phyloP scores from a whole-genome alignment of 2,329 filamentous ascomycete species.

The Stylonectria norvegica region DNA sequence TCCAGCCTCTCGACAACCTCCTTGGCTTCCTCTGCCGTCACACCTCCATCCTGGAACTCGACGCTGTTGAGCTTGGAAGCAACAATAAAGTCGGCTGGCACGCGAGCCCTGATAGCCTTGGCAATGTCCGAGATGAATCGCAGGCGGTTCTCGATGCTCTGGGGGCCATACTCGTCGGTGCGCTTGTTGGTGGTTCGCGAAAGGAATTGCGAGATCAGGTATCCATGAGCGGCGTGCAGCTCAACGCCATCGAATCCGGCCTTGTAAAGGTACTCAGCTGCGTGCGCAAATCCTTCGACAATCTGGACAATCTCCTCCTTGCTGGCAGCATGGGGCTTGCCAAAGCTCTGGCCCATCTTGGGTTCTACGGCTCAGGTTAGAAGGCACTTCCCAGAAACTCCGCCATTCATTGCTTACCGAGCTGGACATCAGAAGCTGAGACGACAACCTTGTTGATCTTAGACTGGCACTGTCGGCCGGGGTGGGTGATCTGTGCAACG shows the following conservation, averaged over 20 bases:
- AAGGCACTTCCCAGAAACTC: conserved; percentile 14
- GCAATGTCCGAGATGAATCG: conserved; percentile 44
- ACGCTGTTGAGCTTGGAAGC: conserved; percentile 56
- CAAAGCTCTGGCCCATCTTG: conserved; percentile 28
- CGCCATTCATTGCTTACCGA: conserved; percentile 13
- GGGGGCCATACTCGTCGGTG: conserved; percentile 48
- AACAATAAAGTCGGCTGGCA: conserved; percentile 39
- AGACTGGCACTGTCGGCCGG: conserved; percentile 50
- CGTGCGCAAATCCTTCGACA: conserved; percentile 56
- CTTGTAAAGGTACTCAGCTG: conserved; percentile 56
- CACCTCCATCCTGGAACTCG: conserved; percentile 52
- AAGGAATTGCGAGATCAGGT: conserved; percentile 51
- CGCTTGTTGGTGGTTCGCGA: conserved; percentile 47
- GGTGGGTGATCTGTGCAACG: conserved; percentile 58
- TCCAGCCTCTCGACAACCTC: conserved; percentile 47
- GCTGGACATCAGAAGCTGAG: conserved; percentile 35
- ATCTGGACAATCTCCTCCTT: conserved; percentile 53
- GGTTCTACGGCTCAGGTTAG: conserved; percentile 9
- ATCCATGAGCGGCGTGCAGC: conserved; percentile 50
- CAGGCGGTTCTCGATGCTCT: conserved; percentile 41
- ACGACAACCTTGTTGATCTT: conserved; percentile 34
- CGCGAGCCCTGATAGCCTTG: conserved; percentile 30
- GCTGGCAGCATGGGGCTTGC: conserved; percentile 48
- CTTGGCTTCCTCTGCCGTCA: conserved; percentile 48
- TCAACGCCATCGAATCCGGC: conserved; percentile 54